A percentile compares a stretch with the other conserved stretches of the same genome.
Evolutionary conservation across 495 filamentous ascomycete genomes (phyloP).

Genomic region (Chaetomidium leptoderma): DNA sequence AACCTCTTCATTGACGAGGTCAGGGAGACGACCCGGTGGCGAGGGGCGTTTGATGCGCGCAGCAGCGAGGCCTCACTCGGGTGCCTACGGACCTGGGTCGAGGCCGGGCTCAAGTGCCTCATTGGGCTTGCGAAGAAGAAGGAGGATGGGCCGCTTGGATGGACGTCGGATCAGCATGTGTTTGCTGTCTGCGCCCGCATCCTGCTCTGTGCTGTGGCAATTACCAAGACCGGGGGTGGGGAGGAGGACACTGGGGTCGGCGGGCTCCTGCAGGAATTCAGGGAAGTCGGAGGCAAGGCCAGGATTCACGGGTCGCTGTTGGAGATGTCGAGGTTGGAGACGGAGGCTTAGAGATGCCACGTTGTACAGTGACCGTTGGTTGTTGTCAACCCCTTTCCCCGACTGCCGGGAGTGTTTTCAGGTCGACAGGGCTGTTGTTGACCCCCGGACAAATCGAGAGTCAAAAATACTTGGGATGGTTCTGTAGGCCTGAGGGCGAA

Average conservation of each 20-base stretch:
- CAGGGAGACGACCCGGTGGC: constrained; percentile 65
- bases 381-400: not conserved
- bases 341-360: not conserved
- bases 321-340: constrained; percentile 23
- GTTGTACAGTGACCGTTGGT: not conserved
- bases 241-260: constrained; percentile 6
- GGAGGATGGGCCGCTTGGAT: constrained; percentile 64
- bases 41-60: constrained; percentile 36
- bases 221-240: constrained; percentile 9
- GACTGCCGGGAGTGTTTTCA: too few species aligned
- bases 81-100: constrained; percentile 49
- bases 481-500: too few species aligned
- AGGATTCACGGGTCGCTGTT: constrained; percentile 35
- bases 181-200: constrained; percentile 64
- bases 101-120: constrained; percentile 52
- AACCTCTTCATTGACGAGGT: constrained; percentile 84
- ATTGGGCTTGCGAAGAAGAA: constrained; percentile 43
- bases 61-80: constrained; percentile 12
- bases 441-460: too few species aligned
- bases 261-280: constrained; percentile 31
- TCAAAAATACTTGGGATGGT: too few species aligned
- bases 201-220: constrained; percentile 44
- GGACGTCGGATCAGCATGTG: constrained; percentile 66
- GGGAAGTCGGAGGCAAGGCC: constrained; percentile 21
- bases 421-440: too few species aligned